These are phyloP conservation scores for Trichosporon coremiiforme DNA, from an alignment of 1,284 basidiomycete species.

Conservation along the genomic window DNA sequence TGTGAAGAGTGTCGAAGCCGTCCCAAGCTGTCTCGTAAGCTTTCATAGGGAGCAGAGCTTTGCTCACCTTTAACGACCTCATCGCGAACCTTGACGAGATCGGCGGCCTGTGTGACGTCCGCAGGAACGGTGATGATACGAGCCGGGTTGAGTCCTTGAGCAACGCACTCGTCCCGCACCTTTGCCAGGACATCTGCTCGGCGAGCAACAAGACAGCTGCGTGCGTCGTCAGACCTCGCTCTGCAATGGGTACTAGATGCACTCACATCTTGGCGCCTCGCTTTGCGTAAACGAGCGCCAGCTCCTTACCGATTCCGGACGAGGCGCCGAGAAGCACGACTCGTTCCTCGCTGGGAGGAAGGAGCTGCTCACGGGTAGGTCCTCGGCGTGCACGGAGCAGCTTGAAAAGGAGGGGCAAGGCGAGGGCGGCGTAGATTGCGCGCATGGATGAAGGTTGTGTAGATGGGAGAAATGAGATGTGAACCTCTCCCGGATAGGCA, in stretches of 20 bases:
- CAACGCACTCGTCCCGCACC: conserved; percentile 67
- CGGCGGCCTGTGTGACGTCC: conserved; percentile 69
- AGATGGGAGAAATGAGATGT: neutral
- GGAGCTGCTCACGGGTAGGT: conserved; percentile 44
- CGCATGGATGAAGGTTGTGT: conserved; percentile 11
- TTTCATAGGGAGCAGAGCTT: too few species aligned
- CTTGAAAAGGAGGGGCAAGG: conserved; percentile 51
- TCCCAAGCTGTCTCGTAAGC: conserved; percentile 65
- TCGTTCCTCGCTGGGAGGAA: conserved; percentile 62
- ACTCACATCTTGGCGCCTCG: conserved; percentile 68
- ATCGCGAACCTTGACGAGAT: conserved; percentile 68
- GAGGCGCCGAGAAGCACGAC: conserved; percentile 79
- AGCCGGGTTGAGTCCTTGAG: conserved; percentile 41
- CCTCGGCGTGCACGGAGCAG: conserved; percentile 38
- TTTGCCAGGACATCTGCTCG: conserved; percentile 63
- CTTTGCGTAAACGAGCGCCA: conserved; percentile 72
- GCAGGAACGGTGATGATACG: conserved; percentile 59
- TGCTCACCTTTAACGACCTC: conserved; percentile 64
- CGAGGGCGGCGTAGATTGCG: conserved; percentile 50
- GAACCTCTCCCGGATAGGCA: neutral
- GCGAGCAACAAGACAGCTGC: conserved; percentile 71
- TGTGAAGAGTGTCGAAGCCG: conserved; percentile 79
- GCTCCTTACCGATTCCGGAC: conserved; percentile 74
- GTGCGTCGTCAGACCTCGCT: neutral
- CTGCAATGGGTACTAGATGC: too few species aligned